Conservation (phyloP, 2,329 filamentous ascomycete species). For the Neofusicoccum umdonicola region DNA sequence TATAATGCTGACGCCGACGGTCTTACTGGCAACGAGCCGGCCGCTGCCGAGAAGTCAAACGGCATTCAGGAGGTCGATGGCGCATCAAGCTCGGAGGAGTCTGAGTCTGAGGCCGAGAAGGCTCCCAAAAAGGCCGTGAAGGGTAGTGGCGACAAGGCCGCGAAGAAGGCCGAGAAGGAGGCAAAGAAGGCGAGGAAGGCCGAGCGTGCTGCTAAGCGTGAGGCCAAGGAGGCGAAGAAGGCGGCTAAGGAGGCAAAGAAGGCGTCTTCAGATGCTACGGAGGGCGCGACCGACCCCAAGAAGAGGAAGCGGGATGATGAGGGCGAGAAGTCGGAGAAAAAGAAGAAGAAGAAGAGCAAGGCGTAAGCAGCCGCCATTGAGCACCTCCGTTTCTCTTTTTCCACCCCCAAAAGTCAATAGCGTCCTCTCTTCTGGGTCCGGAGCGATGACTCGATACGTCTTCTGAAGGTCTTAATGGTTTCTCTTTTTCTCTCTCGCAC, state of each 20-base stretch:
- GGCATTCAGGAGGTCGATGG: conserved; percentile 50
- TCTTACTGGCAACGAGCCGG: conserved; percentile 65
- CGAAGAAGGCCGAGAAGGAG: conserved; percentile 41
- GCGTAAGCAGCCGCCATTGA: conserved; percentile 24
- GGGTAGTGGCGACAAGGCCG: conserved; percentile 22
- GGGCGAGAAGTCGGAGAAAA: conserved; percentile 60
- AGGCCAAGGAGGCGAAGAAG: conserved; percentile 53
- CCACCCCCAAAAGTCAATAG: conserved; percentile 6
- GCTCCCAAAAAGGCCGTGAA: conserved; percentile 23
- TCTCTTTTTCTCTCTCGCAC: conserved; percentile 3
- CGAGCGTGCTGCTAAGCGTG: conserved; percentile 37
- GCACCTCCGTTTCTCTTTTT: conserved; percentile 4
- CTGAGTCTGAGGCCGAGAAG: conserved; percentile 34
- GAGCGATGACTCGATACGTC: conserved; percentile 8
- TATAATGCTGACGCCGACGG: conserved; percentile 96
- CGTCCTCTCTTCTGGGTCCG: conserved; percentile 9
- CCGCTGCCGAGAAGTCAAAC: conserved; percentile 44
- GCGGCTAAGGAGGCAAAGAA: conserved; percentile 51
- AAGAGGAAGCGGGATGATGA: conserved; percentile 52
- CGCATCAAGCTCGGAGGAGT: conserved; percentile 33
- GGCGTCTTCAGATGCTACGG: conserved; percentile 53
- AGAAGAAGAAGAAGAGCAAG: conserved; percentile 62
- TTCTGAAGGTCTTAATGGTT: conserved; percentile 15
- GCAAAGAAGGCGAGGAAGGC: conserved; percentile 42
- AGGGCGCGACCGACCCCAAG: conserved; percentile 46